Conservation (phyloP, 371 early-diverging fungal species). For the Mucor racemosus region DNA sequence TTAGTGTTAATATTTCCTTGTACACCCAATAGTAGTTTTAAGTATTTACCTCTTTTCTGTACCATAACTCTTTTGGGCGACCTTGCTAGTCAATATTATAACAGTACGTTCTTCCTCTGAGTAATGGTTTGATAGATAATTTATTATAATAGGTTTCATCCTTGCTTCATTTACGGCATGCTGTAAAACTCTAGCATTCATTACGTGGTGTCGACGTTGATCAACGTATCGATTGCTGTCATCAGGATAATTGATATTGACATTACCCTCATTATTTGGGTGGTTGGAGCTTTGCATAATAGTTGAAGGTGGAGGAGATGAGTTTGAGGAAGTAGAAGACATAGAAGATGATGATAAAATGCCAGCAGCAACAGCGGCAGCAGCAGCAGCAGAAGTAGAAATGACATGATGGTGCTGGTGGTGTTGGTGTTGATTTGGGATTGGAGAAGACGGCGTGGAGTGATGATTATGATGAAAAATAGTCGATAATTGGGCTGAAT, state of each 20-base stretch:
- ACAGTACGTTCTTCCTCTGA: slow-evolving; percentile 61
- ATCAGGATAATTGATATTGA: not conserved
- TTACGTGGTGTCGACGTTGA: not conserved
- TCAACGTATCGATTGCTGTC: not conserved
- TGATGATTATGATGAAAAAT: not conserved
- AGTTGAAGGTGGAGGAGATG: slow-evolving; percentile 9
- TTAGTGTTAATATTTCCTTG: no score
- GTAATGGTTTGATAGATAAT: slow-evolving; percentile 32
- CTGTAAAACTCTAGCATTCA: slow-evolving; percentile 33
- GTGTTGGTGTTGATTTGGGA: not conserved
- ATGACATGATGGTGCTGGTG: not conserved
- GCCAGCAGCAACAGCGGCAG: not conserved
- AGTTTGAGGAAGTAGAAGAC: slow-evolving; percentile 14
- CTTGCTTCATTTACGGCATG: slow-evolving; percentile 26
- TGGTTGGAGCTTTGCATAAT: not conserved
- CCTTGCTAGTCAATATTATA: slow-evolving; percentile 73
- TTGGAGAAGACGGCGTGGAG: slow-evolving; percentile 7
- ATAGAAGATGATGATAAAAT: not conserved
- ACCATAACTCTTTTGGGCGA: slow-evolving; percentile 85
- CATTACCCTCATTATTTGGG: not conserved
- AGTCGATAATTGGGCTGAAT: not conserved
- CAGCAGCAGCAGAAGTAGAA: not conserved
- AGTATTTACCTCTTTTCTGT: slow-evolving; percentile 68
- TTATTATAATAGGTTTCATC: slow-evolving; percentile 48
- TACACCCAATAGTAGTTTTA: no score